A percentile compares a stretch with the other conserved stretches of the same genome.
Conservation (phyloP, 2,329 filamentous ascomycete genomes). For the Peltaster fructicola region DNA sequence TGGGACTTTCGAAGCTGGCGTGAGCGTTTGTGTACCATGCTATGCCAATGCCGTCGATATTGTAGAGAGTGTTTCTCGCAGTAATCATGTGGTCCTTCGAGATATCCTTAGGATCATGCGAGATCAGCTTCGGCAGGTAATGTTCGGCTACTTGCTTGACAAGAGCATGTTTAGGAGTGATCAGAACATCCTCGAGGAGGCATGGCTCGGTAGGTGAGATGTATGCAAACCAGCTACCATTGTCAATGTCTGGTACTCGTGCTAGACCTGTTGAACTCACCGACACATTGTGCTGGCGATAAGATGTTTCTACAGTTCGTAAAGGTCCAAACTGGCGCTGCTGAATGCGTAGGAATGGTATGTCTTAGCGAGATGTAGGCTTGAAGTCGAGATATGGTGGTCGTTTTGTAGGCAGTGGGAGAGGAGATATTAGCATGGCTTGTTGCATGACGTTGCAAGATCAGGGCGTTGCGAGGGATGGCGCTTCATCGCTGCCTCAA, state of each 20-base stretch:
- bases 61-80: slow-evolving; percentile 34
- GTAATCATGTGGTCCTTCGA: slow-evolving; percentile 27
- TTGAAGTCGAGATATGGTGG: too few relatives aligned
- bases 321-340: too few relatives aligned
- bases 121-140: slow-evolving; percentile 35
- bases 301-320: too few relatives aligned
- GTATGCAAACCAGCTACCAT: slow-evolving; percentile 38
- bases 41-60: slow-evolving; percentile 38
- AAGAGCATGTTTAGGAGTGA: slow-evolving; percentile 27
- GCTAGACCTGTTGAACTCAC: slow-evolving; percentile 8
- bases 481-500: too few relatives aligned
- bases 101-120: slow-evolving; percentile 27
- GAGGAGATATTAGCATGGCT: too few relatives aligned
- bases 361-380: too few relatives aligned
- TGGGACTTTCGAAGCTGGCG: slow-evolving; percentile 22
- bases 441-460: too few relatives aligned
- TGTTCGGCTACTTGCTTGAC: slow-evolving; percentile 33
- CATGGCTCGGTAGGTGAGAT: slow-evolving; percentile 35
- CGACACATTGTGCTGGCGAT: slow-evolving; percentile 15
- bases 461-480: too few relatives aligned
- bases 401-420: too few relatives aligned
- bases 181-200: slow-evolving; percentile 37
- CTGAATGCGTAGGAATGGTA: too few relatives aligned
- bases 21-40: slow-evolving; percentile 34
- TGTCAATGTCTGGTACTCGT: slow-evolving; percentile 14